Percentiles rank a stretch among this genome's conserved stretches.
These are phyloP conservation scores for Ophiostoma populinum DNA, from an alignment of 2,329 filamentous ascomycete genomes.

Conservation along the genomic window DNA sequence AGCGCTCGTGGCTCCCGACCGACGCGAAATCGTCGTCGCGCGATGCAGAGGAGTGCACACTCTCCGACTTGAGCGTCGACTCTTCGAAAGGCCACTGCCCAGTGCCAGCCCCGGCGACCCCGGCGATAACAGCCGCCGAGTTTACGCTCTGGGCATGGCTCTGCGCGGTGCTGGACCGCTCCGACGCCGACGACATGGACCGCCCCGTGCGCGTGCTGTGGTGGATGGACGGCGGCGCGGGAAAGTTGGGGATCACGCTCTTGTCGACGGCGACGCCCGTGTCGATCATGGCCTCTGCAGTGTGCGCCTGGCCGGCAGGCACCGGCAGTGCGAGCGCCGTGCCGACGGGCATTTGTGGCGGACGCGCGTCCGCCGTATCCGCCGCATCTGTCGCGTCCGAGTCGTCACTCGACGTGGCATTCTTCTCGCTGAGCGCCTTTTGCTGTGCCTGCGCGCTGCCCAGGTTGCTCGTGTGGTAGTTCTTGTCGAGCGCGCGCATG, in stretches of 20 bases:
- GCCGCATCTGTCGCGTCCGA: too few relatives aligned
- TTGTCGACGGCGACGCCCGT: neutral
- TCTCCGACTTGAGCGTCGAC: constrained; percentile 8
- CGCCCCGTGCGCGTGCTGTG: neutral
- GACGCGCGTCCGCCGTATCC: too few relatives aligned
- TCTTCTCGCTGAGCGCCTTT: neutral
- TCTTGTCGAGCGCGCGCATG: constrained; percentile 9
- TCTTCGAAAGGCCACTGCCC: constrained; percentile 11
- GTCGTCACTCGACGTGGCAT: neutral
- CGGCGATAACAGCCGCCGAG: too few relatives aligned
- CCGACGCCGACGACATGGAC: neutral
- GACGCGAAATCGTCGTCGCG: neutral
- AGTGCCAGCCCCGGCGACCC: neutral
- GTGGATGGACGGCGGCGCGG: constrained; percentile 4
- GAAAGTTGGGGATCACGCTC: constrained; percentile 9
- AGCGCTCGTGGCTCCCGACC: neutral
- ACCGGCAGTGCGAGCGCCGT: constrained; percentile 2
- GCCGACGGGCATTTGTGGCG: constrained; percentile 3
- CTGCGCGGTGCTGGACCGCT: neutral
- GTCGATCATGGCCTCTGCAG: neutral
- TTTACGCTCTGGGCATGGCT: neutral
- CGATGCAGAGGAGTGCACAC: constrained; percentile 1
- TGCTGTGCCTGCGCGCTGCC: constrained; percentile 1
- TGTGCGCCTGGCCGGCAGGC: too few relatives aligned
- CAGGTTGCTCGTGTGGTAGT: constrained; percentile 8